phyloP scores from a whole-genome alignment of 139 green algal genomes.

The Micromonas commoda region DNA sequence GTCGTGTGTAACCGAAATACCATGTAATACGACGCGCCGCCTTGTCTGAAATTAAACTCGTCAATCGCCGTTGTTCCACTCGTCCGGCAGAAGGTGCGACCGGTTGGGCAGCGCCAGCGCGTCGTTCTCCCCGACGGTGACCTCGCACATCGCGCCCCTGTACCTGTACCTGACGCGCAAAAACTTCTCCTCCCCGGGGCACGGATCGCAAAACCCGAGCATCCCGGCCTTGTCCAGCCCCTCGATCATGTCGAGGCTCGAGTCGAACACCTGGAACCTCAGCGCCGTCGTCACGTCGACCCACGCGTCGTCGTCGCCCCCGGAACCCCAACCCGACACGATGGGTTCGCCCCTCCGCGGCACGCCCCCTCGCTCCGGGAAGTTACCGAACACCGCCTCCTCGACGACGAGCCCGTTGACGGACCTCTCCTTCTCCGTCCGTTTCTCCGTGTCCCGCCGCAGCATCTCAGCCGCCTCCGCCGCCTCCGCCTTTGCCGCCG shows the following conservation, averaged over 20 bases:
- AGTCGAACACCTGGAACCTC: slow-evolving; percentile 10
- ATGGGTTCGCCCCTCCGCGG: not conserved
- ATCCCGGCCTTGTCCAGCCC: not conserved
- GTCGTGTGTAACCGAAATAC: too few species aligned
- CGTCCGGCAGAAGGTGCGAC: not conserved
- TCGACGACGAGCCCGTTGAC: slow-evolving; percentile 6
- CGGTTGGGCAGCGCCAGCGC: slow-evolving; percentile 1
- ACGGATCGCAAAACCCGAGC: slow-evolving; percentile 18
- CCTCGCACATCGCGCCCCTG: slow-evolving; percentile 2
- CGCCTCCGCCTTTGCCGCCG: not conserved
- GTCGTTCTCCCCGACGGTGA: slow-evolving; percentile 9
- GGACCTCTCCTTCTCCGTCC: not conserved
- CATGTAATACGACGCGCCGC: too few species aligned
- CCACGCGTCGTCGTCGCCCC: not conserved
- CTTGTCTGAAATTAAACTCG: too few species aligned
- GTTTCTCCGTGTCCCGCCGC: not conserved
- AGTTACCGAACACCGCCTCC: slow-evolving; percentile 3
- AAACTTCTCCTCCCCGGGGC: slow-evolving; percentile 7
- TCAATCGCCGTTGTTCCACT: too few species aligned
- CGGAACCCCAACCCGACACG: not conserved
- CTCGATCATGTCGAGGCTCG: slow-evolving; percentile 16
- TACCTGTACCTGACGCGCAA: slow-evolving; percentile 25
- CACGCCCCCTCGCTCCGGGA: not conserved
- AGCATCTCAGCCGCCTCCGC: not conserved
- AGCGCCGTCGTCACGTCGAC: slow-evolving; percentile 14